Evolutionary conservation across 352 stramenopile species (phyloP), one percentile per base, ranked within the genome.

Genomic region (Chrysophaeum taylorii): DNA sequence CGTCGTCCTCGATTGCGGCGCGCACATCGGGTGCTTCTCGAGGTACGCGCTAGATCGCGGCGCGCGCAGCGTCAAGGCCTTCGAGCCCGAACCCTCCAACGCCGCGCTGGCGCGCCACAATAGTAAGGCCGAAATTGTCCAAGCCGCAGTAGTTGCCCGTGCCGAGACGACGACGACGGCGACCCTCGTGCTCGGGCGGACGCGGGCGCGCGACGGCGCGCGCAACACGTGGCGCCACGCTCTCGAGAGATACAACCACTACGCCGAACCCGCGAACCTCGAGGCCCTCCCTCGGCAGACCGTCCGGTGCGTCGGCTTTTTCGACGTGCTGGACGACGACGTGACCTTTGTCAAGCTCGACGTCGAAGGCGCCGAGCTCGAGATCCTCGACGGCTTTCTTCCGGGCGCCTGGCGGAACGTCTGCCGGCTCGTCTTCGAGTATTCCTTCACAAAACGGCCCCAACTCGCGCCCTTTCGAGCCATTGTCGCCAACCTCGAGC

Each of bases 271-370:
- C 1, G 63, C 78, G 21, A 68, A 74, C 64, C n/a, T n/a, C n/a
- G n/a, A n/a, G n/a, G n/a, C n/a, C n/a, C n/a, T n/a, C n/a, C n/a
- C n/a, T n/a, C 53, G 72, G n/a, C 68, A 75, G 21, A 35, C 63
- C 42, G 78, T 83, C 35, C 9, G 57, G 41, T 73, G 60, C 21
- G 64, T 78, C 54, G 60, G 73, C 38, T 81, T 83, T 57, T 41
- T 71, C 41, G 61, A 63, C 27, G 64, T 69, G 14, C 53, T 81
- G 18, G 37, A 75, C 12, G 62, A 70, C n/a, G 78, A 74, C 61
- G 69, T 83, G 25, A 76, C 71, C 31, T 80, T 81, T 71, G 78
- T 83, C 0, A 83, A 83, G 68, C 62, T 83, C 21, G 76, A 83
- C 69, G 76, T 72, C 33, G 78, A 83, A 76, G 78, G 78, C 38